Evolutionary conservation across 305 asterid genomes (phyloP), one percentile per base, ranked within the genome.

Genomic region (Fraxinus paxiana): DNA sequence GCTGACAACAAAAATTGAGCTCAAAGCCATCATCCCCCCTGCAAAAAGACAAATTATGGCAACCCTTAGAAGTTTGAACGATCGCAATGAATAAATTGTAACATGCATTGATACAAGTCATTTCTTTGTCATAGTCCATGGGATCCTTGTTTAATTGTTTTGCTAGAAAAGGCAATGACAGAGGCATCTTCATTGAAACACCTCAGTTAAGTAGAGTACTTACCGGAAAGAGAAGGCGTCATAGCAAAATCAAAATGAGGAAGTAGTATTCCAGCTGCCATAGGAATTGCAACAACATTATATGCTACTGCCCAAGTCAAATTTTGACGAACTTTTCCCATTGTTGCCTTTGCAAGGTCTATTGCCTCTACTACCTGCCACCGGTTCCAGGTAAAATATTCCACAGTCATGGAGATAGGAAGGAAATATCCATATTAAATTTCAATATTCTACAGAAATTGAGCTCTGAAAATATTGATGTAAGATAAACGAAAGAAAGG

Each of bases 171-270:
- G 65, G 65, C 26, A 17, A 54, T 1, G 24, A 54, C 65, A 1
- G 4, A 43, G 48, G 70, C 31, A 20, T 20, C 70, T 20, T 61
- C 24, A 12, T 1, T 18, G 59, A 12, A 79, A 65, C 1, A 4
- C 70, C 28, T 20, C 3, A 10, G 1, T 2, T 26, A 4, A 26
- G 31, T 1, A 22, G 38, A 3, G 56, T 54, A 65, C 78, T 82
- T 43, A 92, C 99, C 99, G 83, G 99, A 94, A 81, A 96, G 89
- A 3, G 99, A 96, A 78, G 99, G 99, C 10, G 99, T 92, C 98
- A 96, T 92, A 46, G 99, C 99, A 82, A 96, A 92, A 88, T 96
- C 98, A 71, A 92, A 92, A 83, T 89, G 85, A 61, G 99, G 99
- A 86, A 96, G 98, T 38, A 94, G 86, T 10, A 91, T 73, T 77